phyloP scores from a whole-genome alignment of 2,329 filamentous ascomycete genomes.

The Chalara sp. region DNA sequence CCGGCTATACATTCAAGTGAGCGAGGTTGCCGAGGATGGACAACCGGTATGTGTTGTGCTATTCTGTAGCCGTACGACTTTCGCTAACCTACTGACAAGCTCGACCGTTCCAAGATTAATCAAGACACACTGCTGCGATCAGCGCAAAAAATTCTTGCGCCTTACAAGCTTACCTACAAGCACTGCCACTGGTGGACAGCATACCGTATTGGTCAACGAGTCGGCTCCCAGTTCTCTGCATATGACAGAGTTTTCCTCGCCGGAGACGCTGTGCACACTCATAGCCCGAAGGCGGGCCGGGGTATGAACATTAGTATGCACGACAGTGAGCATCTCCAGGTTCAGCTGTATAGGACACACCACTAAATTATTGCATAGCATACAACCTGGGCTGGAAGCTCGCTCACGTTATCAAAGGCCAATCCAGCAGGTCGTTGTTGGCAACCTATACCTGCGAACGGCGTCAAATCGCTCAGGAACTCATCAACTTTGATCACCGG shows the following conservation, averaged over 20 bases:
- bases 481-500: slow-evolving; percentile 57
- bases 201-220: slow-evolving; percentile 51
- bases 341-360: too few species aligned
- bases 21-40: slow-evolving; percentile 36
- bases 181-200: slow-evolving; percentile 59
- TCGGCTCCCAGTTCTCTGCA: slow-evolving; percentile 42
- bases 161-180: slow-evolving; percentile 59
- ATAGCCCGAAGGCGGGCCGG: slow-evolving; percentile 58
- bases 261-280: slow-evolving; percentile 43
- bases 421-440: slow-evolving; percentile 42
- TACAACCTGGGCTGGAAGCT: slow-evolving; percentile 59
- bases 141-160: slow-evolving; percentile 57
- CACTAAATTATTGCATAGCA: too few species aligned
- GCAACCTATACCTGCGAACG: slow-evolving; percentile 58
- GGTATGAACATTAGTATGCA: slow-evolving; percentile 53
- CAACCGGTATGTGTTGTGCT: slow-evolving; percentile 19
- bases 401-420: slow-evolving; percentile 14
- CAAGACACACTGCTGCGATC: slow-evolving; percentile 55
- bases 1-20: slow-evolving; percentile 59
- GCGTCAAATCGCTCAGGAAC: slow-evolving; percentile 53
- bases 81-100: slow-evolving; percentile 22
- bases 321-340: too few species aligned
- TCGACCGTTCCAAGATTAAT: slow-evolving; percentile 56
- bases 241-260: slow-evolving; percentile 45
- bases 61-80: not conserved